Conservation (phyloP, 164 flowering plant genomes). For the Protea cynaroides region DNA sequence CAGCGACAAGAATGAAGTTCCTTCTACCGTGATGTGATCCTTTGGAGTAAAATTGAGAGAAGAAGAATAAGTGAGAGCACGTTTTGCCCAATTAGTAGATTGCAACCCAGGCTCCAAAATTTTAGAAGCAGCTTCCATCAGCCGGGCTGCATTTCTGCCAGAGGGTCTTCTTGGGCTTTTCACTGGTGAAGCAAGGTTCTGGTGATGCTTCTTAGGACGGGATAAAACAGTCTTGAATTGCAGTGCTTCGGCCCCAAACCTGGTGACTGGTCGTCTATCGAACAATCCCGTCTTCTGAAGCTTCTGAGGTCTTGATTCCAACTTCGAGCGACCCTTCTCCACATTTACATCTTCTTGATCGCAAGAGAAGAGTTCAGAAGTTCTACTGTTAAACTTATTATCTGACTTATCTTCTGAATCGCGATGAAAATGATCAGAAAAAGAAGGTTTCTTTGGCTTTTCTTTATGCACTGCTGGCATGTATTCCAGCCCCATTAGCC, state of each 20-base stretch:
- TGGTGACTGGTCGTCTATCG: constrained; percentile 48
- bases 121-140: constrained; percentile 79
- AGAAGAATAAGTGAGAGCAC: constrained; percentile 48
- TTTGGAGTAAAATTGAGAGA: constrained; percentile 15
- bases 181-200: constrained; percentile 57
- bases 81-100: constrained; percentile 47
- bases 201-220: constrained; percentile 53
- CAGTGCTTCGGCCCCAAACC: constrained; percentile 68
- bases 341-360: constrained; percentile 20
- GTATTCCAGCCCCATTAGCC: constrained; percentile 92
- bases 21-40: constrained; percentile 23
- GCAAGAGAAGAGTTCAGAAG: constrained; percentile 11
- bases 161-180: constrained; percentile 59
- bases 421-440: constrained; percentile 17
- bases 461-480: constrained; percentile 44
- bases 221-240: constrained; percentile 58
- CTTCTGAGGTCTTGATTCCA: constrained; percentile 80
- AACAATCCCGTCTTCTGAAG: constrained; percentile 61
- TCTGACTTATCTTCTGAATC: constrained; percentile 17
- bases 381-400: not conserved
- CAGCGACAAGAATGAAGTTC: not conserved
- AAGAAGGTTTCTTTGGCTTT: constrained; percentile 28
- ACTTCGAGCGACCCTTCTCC: constrained; percentile 32
- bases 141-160: constrained; percentile 45
- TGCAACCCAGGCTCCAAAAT: constrained; percentile 84